These are phyloP conservation scores for Myxozyma geophila DNA, from an alignment of 805 yeast species.

Conservation along the genomic window DNA sequence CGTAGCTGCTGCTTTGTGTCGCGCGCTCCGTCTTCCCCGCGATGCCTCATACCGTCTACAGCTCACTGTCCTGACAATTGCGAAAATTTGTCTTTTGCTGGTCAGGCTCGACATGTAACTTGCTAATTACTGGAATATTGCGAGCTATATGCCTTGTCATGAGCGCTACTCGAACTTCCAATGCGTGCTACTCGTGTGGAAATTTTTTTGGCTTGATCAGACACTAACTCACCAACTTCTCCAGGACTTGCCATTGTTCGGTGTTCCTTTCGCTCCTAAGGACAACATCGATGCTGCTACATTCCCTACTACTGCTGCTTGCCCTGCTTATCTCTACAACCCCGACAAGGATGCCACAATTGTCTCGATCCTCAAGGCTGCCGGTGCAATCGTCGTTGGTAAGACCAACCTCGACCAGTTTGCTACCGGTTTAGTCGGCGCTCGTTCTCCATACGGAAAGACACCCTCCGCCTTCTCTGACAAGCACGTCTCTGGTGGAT, in stretches of 20 bases:
- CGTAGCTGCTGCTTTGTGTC: too few species aligned
- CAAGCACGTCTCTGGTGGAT: constrained; percentile 89
- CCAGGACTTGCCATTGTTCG: constrained; percentile 64
- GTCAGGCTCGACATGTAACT: too few species aligned
- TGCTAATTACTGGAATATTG: too few species aligned
- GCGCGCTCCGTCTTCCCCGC: too few species aligned
- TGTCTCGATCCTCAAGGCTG: constrained; percentile 71
- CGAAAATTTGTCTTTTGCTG: too few species aligned
- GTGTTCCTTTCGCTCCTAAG: constrained; percentile 94
- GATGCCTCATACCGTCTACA: too few species aligned
- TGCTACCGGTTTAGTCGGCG: constrained; percentile 96
- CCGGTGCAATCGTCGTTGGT: constrained; percentile 92
- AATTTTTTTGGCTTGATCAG: too few species aligned
- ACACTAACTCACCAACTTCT: constrained; percentile 1
- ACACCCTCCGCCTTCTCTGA: constrained; percentile 78
- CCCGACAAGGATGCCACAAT: constrained; percentile 77
- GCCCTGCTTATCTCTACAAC: constrained; percentile 76
- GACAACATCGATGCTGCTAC: constrained; percentile 91
- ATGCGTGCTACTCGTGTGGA: too few species aligned
- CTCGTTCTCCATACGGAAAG: constrained; percentile 92
- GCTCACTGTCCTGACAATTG: too few species aligned
- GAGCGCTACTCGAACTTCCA: too few species aligned
- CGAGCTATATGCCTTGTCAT: too few species aligned
- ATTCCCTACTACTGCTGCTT: constrained; percentile 90
- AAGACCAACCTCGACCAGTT: constrained; percentile 96